phyloP scores from a whole-genome alignment of 2,329 filamentous ascomycete species.

The Hyphodiscus sp. region DNA sequence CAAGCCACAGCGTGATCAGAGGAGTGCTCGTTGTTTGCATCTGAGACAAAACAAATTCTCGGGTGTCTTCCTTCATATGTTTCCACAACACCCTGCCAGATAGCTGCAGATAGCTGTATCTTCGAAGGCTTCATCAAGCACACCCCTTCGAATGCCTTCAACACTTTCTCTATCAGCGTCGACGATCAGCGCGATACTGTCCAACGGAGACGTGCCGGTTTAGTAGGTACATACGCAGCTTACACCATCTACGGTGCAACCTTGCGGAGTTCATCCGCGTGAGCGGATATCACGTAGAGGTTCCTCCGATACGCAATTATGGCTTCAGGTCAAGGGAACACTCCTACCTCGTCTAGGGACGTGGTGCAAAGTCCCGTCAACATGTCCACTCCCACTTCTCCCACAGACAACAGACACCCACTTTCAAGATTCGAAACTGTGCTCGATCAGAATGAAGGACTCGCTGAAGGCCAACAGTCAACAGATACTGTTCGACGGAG shows the following conservation, averaged over 20 bases:
- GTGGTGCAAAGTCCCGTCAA: constrained; percentile 15
- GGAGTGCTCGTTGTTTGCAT: neutral
- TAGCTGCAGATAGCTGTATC: neutral
- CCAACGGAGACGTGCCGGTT: neutral
- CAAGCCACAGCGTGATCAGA: neutral
- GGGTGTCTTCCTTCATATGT: neutral
- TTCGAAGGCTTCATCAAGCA: neutral
- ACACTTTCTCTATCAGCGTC: neutral
- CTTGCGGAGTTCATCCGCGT: neutral
- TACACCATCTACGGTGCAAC: neutral
- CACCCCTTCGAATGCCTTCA: constrained; percentile 7
- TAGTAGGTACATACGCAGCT: too few relatives aligned
- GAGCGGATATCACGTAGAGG: too few relatives aligned
- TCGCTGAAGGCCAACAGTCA: constrained; percentile 51
- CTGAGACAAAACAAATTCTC: neutral
- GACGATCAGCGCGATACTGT: neutral
- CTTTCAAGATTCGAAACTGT: constrained; percentile 24
- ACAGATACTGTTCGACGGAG: constrained; percentile 54
- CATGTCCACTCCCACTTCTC: constrained; percentile 35
- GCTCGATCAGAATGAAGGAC: constrained; percentile 35
- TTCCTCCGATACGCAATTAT: constrained; percentile 5
- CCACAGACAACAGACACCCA: constrained; percentile 44
- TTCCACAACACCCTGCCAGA: neutral
- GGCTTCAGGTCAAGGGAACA: constrained; percentile 16
- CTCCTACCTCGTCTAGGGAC: constrained; percentile 10